Conservation (phyloP, 169 alveolate genomes). For the Plasmodium vivax region DNA sequence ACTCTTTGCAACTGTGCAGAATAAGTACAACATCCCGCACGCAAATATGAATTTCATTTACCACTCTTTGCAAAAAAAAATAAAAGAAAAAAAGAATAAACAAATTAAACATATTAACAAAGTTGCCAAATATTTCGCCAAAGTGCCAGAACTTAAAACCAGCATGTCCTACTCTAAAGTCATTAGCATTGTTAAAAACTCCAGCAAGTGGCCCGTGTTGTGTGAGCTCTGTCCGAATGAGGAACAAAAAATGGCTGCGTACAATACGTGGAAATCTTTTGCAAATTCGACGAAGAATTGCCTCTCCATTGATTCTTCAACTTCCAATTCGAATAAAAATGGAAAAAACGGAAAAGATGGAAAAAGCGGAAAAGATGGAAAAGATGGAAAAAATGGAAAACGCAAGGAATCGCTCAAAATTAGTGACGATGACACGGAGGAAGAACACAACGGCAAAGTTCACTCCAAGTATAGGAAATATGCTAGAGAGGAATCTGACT, state of each 20-base stretch:
- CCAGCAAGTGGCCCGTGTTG: slow-evolving; percentile 58
- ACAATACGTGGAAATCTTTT: slow-evolving; percentile 49
- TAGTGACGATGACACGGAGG: slow-evolving; percentile 49
- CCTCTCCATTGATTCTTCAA: slow-evolving; percentile 44
- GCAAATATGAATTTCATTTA: slow-evolving; percentile 63
- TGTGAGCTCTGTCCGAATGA: slow-evolving; percentile 63
- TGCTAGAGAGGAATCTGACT: slow-evolving; percentile 52
- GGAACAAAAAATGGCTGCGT: slow-evolving; percentile 70
- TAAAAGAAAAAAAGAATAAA: slow-evolving; percentile 61
- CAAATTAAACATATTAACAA: slow-evolving; percentile 44
- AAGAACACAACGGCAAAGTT: background rate
- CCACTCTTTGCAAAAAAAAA: slow-evolving; percentile 53
- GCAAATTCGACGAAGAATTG: slow-evolving; percentile 20
- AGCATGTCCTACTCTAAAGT: slow-evolving; percentile 48
- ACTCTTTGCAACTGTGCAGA: slow-evolving; percentile 36
- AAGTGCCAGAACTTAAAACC: slow-evolving; percentile 61
- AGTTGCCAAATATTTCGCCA: slow-evolving; percentile 58
- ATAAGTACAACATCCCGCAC: slow-evolving; percentile 41
- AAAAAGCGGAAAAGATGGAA: slow-evolving; percentile 19
- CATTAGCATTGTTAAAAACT: slow-evolving; percentile 52
- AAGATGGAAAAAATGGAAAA: slow-evolving; percentile 27
- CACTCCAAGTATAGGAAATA: slow-evolving; percentile 33
- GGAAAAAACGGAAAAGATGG: slow-evolving; percentile 19
- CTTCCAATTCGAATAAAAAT: slow-evolving; percentile 33
- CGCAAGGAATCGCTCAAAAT: slow-evolving; percentile 5